Evolutionary conservation across 805 yeast genomes (phyloP).

Genomic region (Candida broadrunensis): DNA sequence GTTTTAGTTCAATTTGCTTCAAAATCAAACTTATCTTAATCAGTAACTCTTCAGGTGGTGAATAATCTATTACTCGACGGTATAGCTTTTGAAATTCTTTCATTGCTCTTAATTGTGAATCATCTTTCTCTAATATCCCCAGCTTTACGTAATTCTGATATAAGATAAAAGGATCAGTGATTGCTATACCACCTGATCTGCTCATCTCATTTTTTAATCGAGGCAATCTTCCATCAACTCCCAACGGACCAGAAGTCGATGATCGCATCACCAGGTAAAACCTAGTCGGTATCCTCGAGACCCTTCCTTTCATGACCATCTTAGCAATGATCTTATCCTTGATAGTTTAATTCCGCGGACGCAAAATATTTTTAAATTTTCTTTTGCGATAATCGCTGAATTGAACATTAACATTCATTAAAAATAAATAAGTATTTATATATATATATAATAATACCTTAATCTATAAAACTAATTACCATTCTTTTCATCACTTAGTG

Average conservation of each 20-base stretch:
- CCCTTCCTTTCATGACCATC: too few relatives aligned
- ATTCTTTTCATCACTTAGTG: not conserved
- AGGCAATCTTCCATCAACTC: slow-evolving; percentile 38
- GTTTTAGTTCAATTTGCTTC: slow-evolving; percentile 29
- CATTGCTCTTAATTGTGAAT: slow-evolving; percentile 59
- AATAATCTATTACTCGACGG: slow-evolving; percentile 55
- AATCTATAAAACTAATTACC: too few relatives aligned
- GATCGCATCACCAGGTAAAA: not conserved
- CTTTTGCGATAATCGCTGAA: not conserved
- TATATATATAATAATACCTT: too few relatives aligned
- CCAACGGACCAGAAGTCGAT: slow-evolving; percentile 8
- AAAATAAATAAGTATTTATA: too few relatives aligned
- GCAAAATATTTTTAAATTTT: not conserved
- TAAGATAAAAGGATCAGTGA: slow-evolving; percentile 62
- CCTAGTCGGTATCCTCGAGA: too few relatives aligned
- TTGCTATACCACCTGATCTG: slow-evolving; percentile 21
- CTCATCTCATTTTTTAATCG: not conserved
- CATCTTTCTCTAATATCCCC: slow-evolving; percentile 55
- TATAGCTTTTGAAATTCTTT: slow-evolving; percentile 61
- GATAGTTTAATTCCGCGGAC: too few relatives aligned
- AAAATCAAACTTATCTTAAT: slow-evolving; percentile 41
- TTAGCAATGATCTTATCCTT: too few relatives aligned
- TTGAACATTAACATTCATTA: not conserved
- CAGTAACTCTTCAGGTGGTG: slow-evolving; percentile 48
- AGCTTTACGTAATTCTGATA: slow-evolving; percentile 52